phyloP scores from a whole-genome alignment of 192 early-diverging fungal species.

The Backusella australiensis region DNA sequence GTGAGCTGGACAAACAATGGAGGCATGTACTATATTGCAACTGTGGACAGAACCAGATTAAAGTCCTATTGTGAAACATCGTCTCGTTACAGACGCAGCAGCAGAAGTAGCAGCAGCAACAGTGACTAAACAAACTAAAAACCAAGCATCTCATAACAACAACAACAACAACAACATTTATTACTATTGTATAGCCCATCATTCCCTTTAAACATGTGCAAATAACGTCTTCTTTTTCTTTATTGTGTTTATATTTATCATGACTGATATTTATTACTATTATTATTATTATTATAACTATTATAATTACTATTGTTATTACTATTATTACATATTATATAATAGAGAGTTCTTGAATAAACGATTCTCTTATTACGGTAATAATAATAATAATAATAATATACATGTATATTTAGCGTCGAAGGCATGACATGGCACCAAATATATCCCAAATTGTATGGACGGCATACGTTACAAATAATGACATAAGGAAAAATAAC shows the following conservation, averaged over 20 bases:
- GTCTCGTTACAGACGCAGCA: conserved; percentile 6
- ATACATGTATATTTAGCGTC: not conserved
- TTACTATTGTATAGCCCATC: not conserved
- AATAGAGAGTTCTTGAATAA: not conserved
- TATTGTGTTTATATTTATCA: conserved; percentile 8
- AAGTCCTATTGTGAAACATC: conserved; percentile 36
- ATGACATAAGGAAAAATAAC: conserved; percentile 10
- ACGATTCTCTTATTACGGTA: not conserved
- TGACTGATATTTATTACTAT: not conserved
- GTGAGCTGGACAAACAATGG: conserved; percentile 81
- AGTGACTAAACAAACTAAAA: not conserved
- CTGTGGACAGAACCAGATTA: conserved; percentile 64
- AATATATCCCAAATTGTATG: conserved; percentile 10
- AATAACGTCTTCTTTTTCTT: not conserved
- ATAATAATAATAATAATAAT: not conserved
- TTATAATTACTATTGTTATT: not conserved
- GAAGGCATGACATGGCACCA: conserved; percentile 10
- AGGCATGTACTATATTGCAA: conserved; percentile 78
- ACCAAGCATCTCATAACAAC: not conserved
- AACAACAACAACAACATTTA: not conserved
- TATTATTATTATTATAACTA: not conserved
- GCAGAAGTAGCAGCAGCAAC: not conserved
- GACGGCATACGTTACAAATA: not conserved
- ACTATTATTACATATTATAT: not conserved
- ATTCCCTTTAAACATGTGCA: not conserved